Evolutionary conservation across 257 asterid genomes (phyloP).

Genomic region (Voacanga thouarsii): DNA sequence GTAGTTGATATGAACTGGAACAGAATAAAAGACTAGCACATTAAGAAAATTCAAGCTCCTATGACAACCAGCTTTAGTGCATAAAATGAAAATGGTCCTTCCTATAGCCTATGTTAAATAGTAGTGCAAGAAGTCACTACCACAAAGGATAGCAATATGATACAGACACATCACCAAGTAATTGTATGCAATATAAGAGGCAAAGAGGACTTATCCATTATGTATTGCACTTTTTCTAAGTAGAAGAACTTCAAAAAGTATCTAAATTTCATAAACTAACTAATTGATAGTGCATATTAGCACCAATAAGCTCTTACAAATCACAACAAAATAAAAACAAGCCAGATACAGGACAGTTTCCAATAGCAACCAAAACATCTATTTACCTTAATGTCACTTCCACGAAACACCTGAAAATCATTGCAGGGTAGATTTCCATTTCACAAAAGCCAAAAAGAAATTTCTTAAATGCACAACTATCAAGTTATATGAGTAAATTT

Average conservation of each 20-base stretch:
- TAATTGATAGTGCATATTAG: not conserved
- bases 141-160: no score
- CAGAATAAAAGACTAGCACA: not conserved
- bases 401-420: conserved; percentile 72
- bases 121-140: not conserved
- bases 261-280: not conserved
- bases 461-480: conserved; percentile 6
- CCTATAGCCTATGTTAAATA: not conserved
- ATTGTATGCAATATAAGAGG: not conserved
- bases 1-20: not conserved
- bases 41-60: not conserved
- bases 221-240: not conserved
- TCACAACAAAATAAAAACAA: not conserved
- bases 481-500: not conserved
- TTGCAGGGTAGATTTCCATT: not conserved
- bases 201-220: not conserved
- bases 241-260: not conserved
- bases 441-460: conserved; percentile 15
- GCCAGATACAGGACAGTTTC: not conserved
- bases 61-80: not conserved
- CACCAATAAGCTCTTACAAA: not conserved
- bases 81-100: not conserved
- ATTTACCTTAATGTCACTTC: conserved; percentile 72
- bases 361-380: not conserved
- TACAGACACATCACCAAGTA: conserved; percentile 2